Evolutionary conservation across 441 rosid genomes (phyloP).

Genomic region (Kokia cookei): DNA sequence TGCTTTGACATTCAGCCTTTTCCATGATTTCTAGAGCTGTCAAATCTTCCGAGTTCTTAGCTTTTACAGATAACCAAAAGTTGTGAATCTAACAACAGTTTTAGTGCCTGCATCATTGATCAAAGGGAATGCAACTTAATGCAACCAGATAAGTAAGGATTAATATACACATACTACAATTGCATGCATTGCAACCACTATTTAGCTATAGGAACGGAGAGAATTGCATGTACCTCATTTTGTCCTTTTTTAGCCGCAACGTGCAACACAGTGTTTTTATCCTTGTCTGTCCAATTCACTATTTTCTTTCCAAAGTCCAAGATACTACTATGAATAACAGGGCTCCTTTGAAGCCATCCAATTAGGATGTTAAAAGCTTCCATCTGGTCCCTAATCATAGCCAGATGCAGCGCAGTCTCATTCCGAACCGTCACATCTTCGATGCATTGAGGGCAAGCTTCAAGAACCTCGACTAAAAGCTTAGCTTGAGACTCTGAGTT

Average conservation of each 20-base stretch:
- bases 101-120: background rate
- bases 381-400: background rate
- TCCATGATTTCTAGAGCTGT: slow-evolving; percentile 7
- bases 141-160: too few relatives aligned
- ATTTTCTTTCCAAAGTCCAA: background rate
- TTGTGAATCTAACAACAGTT: background rate
- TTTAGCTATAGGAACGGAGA: background rate
- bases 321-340: background rate
- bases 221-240: background rate
- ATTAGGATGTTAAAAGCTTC: background rate
- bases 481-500: background rate
- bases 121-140: too few relatives aligned
- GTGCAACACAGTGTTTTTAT: background rate
- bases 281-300: background rate
- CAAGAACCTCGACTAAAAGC: background rate
- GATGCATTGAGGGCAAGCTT: background rate
- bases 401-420: background rate
- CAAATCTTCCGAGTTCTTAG: slow-evolving; percentile 7
- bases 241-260: background rate
- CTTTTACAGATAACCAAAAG: background rate
- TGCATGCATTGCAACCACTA: too few relatives aligned
- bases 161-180: too few relatives aligned
- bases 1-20: background rate
- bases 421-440: background rate
- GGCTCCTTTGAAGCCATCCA: background rate